These are phyloP conservation scores for Phytophthora nicotianae DNA, from an alignment of 352 stramenopile genomes.

Conservation along the genomic window DNA sequence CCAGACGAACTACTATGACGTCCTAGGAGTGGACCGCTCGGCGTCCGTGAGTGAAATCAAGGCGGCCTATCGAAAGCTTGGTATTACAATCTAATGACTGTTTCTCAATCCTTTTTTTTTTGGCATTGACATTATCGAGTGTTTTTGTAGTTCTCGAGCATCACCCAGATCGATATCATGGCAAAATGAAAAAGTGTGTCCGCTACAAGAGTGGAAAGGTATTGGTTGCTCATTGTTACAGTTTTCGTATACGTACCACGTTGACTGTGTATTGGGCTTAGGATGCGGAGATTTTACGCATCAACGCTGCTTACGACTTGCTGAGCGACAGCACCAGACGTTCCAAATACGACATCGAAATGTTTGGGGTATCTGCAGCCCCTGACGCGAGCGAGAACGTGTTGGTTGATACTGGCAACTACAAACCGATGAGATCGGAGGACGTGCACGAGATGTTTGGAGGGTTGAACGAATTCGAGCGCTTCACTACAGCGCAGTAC, in stretches of 20 bases:
- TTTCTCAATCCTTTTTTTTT: too few relatives aligned
- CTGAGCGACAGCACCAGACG: slow-evolving; percentile 54
- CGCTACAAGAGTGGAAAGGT: slow-evolving; percentile 42
- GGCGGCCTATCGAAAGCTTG: slow-evolving; percentile 73
- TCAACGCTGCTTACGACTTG: slow-evolving; percentile 79
- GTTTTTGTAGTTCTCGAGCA: slow-evolving; percentile 56
- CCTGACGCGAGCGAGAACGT: slow-evolving; percentile 44
- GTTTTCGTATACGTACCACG: not conserved
- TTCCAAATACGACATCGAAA: slow-evolving; percentile 75
- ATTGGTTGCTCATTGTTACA: slow-evolving; percentile 2
- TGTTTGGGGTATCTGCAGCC: slow-evolving; percentile 62
- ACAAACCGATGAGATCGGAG: slow-evolving; percentile 71
- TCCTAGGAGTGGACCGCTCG: slow-evolving; percentile 67
- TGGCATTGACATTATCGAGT: too few relatives aligned
- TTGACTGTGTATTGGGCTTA: too few relatives aligned
- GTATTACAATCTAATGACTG: slow-evolving; percentile 5
- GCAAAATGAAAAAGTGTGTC: slow-evolving; percentile 28
- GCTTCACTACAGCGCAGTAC: slow-evolving; percentile 82
- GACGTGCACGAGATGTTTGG: slow-evolving; percentile 82
- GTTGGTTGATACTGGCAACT: slow-evolving; percentile 32
- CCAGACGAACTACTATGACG: slow-evolving; percentile 60
- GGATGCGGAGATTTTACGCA: slow-evolving; percentile 60
- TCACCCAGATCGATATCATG: slow-evolving; percentile 66
- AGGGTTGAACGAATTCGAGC: slow-evolving; percentile 70
- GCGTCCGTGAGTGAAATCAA: slow-evolving; percentile 81